Percentiles rank a stretch among this genome's conserved stretches.
phyloP scores from a whole-genome alignment of 345 rosid species.

The Orychophragmus violaceus region DNA sequence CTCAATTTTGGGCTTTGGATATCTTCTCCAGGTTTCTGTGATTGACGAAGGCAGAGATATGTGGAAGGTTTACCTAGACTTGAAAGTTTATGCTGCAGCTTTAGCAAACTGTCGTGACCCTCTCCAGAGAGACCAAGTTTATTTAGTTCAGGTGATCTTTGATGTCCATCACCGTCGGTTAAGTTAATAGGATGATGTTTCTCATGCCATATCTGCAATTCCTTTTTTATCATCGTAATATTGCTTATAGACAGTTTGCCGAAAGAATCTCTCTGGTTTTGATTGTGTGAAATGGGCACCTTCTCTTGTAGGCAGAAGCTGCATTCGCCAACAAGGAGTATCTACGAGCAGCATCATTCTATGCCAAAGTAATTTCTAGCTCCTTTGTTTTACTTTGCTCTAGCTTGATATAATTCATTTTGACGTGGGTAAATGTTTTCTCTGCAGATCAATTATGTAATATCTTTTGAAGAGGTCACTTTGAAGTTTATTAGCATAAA shows the following conservation, averaged over 20 bases:
- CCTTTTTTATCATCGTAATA: background rate
- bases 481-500: constrained; percentile 80
- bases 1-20: constrained; percentile 18
- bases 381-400: constrained; percentile 8
- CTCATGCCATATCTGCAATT: constrained; percentile 9
- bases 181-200: constrained; percentile 1
- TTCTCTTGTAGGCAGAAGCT: constrained; percentile 80
- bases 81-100: constrained; percentile 94
- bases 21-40: constrained; percentile 69
- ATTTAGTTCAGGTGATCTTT: constrained; percentile 77
- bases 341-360: constrained; percentile 90
- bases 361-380: constrained; percentile 64
- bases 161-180: background rate
- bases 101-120: constrained; percentile 86
- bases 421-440: constrained; percentile 14
- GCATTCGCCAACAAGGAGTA: constrained; percentile 83
- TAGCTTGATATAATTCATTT: constrained; percentile 5
- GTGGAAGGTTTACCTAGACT: constrained; percentile 98
- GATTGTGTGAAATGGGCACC: constrained; percentile 27
- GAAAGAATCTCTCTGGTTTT: constrained; percentile 14
- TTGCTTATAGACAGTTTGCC: background rate
- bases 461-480: constrained; percentile 95
- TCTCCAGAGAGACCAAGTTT: constrained; percentile 94
- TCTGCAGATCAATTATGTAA: constrained; percentile 71
- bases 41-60: constrained; percentile 93